A percentile compares a stretch with the other conserved stretches of the same genome.
Conservation (phyloP, 2,329 filamentous ascomycete genomes). For the Curvularia eragrostidis region DNA sequence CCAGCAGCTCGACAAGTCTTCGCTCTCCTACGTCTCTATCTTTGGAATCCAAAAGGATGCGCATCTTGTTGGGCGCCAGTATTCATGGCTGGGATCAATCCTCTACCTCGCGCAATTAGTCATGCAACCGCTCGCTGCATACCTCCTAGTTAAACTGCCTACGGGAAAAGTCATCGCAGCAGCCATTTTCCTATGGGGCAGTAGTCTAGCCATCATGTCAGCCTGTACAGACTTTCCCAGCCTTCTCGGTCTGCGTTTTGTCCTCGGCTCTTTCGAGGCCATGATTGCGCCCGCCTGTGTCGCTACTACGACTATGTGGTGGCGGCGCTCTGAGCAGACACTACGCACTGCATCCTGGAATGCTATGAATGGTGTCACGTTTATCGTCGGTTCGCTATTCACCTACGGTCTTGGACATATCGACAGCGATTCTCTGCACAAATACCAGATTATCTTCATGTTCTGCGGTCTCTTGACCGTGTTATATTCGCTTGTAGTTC, state of each 20-base stretch:
- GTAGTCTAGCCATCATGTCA: slow-evolving; percentile 62
- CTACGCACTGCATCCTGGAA: slow-evolving; percentile 64
- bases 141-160: slow-evolving; percentile 64
- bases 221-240: slow-evolving; percentile 54
- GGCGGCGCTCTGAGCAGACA: slow-evolving; percentile 64
- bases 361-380: slow-evolving; percentile 66
- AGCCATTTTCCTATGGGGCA: slow-evolving; percentile 59
- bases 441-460: slow-evolving; percentile 56
- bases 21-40: slow-evolving; percentile 55
- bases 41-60: slow-evolving; percentile 59
- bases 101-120: slow-evolving; percentile 65
- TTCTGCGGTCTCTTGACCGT: slow-evolving; percentile 56
- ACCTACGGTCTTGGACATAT: slow-evolving; percentile 66
- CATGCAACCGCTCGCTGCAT: slow-evolving; percentile 59
- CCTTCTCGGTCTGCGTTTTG: slow-evolving; percentile 49
- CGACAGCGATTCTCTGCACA: slow-evolving; percentile 51
- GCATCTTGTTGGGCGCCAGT: slow-evolving; percentile 55
- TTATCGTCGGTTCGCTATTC: slow-evolving; percentile 63
- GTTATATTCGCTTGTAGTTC: slow-evolving; percentile 51
- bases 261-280: slow-evolving; percentile 50
- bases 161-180: slow-evolving; percentile 64
- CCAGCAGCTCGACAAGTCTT: slow-evolving; percentile 61
- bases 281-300: slow-evolving; percentile 59
- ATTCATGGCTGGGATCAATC: slow-evolving; percentile 68
- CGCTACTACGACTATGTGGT: slow-evolving; percentile 67